phyloP scores from a whole-genome alignment of 2,329 filamentous ascomycete genomes.

The Penicillium sumatraense region DNA sequence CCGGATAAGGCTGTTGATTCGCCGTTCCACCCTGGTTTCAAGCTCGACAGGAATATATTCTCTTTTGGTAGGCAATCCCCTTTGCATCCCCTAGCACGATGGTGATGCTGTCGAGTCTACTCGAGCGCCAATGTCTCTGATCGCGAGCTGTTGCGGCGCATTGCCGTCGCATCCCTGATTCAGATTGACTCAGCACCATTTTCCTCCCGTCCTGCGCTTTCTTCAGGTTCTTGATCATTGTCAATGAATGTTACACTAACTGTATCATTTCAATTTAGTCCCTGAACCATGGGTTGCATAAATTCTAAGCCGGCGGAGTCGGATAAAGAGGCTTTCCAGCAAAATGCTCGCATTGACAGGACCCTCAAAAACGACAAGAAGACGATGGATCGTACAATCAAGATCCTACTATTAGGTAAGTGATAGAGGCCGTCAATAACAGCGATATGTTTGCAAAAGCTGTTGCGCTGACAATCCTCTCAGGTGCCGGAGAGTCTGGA shows the following conservation, averaged over 20 bases:
- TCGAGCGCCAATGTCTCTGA: conserved; percentile 17
- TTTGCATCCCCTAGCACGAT: background rate
- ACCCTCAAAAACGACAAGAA: conserved; percentile 86
- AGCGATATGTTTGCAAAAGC: background rate
- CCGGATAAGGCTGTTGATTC: conserved; percentile 11
- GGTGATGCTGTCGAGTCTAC: conserved; percentile 1
- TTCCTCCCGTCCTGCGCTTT: background rate
- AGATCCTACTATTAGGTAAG: conserved; percentile 88
- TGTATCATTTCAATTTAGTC: conserved; percentile 1
- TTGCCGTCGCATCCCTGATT: conserved; percentile 27
- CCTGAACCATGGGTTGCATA: conserved; percentile 49
- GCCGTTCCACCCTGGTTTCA: conserved; percentile 3
- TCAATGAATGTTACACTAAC: conserved; percentile 14
- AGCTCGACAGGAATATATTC: conserved; percentile 8
- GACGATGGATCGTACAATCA: conserved; percentile 82
- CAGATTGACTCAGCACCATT: conserved; percentile 13
- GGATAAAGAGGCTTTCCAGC: conserved; percentile 48
- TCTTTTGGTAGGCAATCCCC: conserved; percentile 10
- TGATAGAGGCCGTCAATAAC: background rate
- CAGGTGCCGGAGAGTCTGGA: conserved; percentile 91
- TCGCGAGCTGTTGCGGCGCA: conserved; percentile 11
- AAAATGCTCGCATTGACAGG: conserved; percentile 77
- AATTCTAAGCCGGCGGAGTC: conserved; percentile 46
- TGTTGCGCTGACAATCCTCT: conserved; percentile 31
- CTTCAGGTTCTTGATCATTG: background rate